Evolutionary conservation across 2,329 filamentous ascomycete species (phyloP), one percentile per base, ranked within the genome.

Genomic region (Didymella lethalis): DNA sequence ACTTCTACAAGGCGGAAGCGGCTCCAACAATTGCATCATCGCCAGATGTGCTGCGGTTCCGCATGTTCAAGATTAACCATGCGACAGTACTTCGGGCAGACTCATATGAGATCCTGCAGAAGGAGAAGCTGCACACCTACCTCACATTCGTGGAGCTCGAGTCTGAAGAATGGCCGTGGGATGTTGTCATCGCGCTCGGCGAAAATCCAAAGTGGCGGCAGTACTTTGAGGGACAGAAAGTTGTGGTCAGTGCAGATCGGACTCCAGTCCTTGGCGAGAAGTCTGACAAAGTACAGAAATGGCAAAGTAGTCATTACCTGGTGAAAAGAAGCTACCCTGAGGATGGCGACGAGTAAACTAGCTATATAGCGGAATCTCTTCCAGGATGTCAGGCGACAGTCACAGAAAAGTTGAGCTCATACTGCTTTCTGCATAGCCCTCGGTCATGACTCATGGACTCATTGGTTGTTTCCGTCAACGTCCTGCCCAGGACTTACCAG

Each of bases 131-230:
- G 41, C 41, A 60, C 16, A 63, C 45, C 1, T 63, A 60, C 34
- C 47, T 63, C 1, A 57, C 61, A 2, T 5, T 63, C 4, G 54
- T 34, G 8, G 61, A 63, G 47, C 47, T 60, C 5, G 53, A 54
- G 34, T 23, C 16, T 14, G 61, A 63, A 11, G 61, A 63, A 11
- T 63, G 61, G 61, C 61, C 61, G 12, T 63, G 61, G 61, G 57
- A 57, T 38, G 53, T 52, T 4, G 57, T 63, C 14, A 32, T 63
- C 7, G 54, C 43, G 3, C 29, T 63, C 18, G 61, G 48, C 7
- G 61, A 57, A 49, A 60, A 60, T 6, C 41, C 57, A 10, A 55
- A 57, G 18, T 63, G 61, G 61, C 57, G 45, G 38, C 36, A 60
- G 43, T 63, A 60, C 41, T 63, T 52, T 20, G 61, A 63, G 10